phyloP scores from a whole-genome alignment of 2,329 filamentous ascomycete species.

The Mariannaea elegans region DNA sequence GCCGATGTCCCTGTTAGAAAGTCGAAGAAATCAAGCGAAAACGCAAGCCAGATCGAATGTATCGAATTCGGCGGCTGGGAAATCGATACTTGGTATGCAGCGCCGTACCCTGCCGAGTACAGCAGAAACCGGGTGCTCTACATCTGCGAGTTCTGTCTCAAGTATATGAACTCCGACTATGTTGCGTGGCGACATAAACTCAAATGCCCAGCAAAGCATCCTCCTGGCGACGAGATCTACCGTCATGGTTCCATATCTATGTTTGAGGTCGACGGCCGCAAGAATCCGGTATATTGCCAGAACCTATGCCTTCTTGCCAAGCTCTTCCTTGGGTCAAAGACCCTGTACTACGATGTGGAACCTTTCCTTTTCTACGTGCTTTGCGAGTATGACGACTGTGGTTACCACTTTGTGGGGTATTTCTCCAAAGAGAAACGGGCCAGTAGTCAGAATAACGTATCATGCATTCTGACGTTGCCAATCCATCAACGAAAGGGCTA shows the following conservation, averaged over 20 bases:
- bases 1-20: conserved; percentile 70
- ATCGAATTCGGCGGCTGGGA: conserved; percentile 98
- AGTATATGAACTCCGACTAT: conserved; percentile 99
- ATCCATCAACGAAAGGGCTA: conserved; percentile 98
- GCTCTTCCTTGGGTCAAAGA: conserved; percentile 98
- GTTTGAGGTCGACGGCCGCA: conserved; percentile 96
- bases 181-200: conserved; percentile 98
- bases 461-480: conserved; percentile 93
- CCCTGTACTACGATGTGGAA: conserved; percentile 96
- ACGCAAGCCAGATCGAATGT: conserved; percentile 96
- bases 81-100: conserved; percentile 99
- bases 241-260: conserved; percentile 90
- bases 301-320: conserved; percentile 97
- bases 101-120: conserved; percentile 98
- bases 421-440: conserved; percentile 98
- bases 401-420: conserved; percentile 98
- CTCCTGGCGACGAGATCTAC: conserved; percentile 97
- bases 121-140: conserved; percentile 96
- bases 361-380: conserved; percentile 98
- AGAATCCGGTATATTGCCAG: conserved; percentile 98
- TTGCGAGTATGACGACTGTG: conserved; percentile 89
- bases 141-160: conserved; percentile 98
- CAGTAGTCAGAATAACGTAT: conserved; percentile 96
- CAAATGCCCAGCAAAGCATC: conserved; percentile 96
- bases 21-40: conserved; percentile 79